Conservation (phyloP, 495 filamentous ascomycete genomes). For the Daldinia childiae region DNA sequence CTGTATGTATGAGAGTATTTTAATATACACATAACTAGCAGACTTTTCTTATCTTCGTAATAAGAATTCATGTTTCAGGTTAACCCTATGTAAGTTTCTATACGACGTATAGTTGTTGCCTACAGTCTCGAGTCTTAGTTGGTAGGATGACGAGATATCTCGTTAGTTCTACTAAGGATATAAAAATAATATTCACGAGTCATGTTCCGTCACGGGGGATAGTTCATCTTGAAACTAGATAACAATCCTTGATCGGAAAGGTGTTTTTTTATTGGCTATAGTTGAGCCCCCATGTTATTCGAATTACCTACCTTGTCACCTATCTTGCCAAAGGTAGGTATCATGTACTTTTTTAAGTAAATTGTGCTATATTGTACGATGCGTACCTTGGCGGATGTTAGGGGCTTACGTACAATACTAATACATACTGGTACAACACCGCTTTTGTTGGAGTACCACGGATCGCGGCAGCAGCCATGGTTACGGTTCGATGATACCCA, state of each 20-base stretch:
- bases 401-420: slow-evolving; percentile 6
- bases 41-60: background rate
- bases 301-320: slow-evolving; percentile 13
- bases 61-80: background rate
- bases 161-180: background rate
- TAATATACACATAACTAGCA: background rate
- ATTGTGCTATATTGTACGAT: slow-evolving; percentile 23
- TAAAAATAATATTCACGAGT: slow-evolving; percentile 15
- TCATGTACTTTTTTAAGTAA: slow-evolving; percentile 11
- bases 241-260: slow-evolving; percentile 7
- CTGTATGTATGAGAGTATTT: background rate
- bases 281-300: slow-evolving; percentile 9
- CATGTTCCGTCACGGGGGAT: slow-evolving; percentile 10
- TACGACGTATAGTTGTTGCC: background rate
- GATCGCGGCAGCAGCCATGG: slow-evolving; percentile 31
- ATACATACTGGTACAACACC: slow-evolving; percentile 23
- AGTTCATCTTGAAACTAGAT: slow-evolving; percentile 30
- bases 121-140: background rate
- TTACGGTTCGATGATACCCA: slow-evolving; percentile 31
- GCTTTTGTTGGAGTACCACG: slow-evolving; percentile 11
- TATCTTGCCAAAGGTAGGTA: slow-evolving; percentile 5
- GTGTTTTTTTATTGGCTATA: slow-evolving; percentile 23
- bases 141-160: slow-evolving; percentile 1
- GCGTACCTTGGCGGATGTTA: slow-evolving; percentile 6
- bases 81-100: background rate